Evolutionary conservation across 345 rosid species (phyloP).

Genomic region (Jatropha curcas): DNA sequence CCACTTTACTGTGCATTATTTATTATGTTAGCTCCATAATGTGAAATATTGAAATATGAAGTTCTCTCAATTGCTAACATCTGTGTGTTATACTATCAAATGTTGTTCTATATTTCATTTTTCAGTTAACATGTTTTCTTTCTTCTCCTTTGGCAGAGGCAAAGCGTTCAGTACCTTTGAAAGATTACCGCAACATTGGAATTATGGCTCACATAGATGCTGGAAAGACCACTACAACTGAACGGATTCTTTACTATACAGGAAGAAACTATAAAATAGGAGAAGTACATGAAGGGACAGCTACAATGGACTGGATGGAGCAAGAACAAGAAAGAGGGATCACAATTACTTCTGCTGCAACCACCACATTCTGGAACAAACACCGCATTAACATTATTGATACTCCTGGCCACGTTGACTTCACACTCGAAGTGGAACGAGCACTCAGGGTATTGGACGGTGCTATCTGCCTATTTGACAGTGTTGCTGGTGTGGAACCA

Average conservation of each 20-base stretch:
- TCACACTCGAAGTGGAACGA: slow-evolving; percentile 95
- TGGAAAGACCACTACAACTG: slow-evolving; percentile 96
- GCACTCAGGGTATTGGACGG: slow-evolving; percentile 96
- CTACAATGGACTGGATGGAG: slow-evolving; percentile 99
- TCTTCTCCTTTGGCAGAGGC: slow-evolving; percentile 39
- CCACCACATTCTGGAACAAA: slow-evolving; percentile 87
- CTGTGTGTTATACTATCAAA: background rate
- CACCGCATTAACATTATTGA: slow-evolving; percentile 95
- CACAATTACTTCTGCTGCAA: slow-evolving; percentile 96
- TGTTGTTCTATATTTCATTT: background rate
- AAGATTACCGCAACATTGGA: slow-evolving; percentile 88
- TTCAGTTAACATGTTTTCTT: slow-evolving; percentile 15
- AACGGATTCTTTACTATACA: slow-evolving; percentile 79
- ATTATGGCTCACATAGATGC: slow-evolving; percentile 99
- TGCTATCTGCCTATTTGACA: slow-evolving; percentile 93
- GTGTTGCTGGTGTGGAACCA: slow-evolving; percentile 99
- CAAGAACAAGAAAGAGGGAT: slow-evolving; percentile 99
- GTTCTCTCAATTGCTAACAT: too few relatives aligned
- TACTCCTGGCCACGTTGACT: slow-evolving; percentile 95
- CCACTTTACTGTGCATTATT: background rate
- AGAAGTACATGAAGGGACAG: slow-evolving; percentile 96
- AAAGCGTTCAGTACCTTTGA: slow-evolving; percentile 70
- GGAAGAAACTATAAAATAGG: slow-evolving; percentile 98
- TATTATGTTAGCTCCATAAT: background rate
- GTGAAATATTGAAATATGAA: background rate